Evolutionary conservation across 352 stramenopile genomes (phyloP).

Genomic region (Globisporangium recalcitrans): DNA sequence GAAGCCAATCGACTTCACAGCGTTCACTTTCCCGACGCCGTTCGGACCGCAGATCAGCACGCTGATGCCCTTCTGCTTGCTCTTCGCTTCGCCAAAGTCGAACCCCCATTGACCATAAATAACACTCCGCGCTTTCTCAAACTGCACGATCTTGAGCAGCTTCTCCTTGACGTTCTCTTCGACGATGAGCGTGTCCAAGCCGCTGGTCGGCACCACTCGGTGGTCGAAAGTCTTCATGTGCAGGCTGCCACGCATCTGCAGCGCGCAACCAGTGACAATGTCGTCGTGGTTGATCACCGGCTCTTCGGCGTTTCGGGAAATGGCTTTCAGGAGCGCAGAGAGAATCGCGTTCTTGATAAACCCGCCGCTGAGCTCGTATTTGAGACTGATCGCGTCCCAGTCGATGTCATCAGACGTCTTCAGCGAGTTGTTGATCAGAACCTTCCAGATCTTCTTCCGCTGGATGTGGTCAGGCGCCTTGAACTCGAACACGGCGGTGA

Average conservation of each 20-base stretch:
- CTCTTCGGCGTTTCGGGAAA: conserved; percentile 44
- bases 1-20: conserved; percentile 78
- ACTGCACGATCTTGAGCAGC: conserved; percentile 66
- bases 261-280: conserved; percentile 68
- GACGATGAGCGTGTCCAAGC: conserved; percentile 70
- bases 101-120: conserved; percentile 87
- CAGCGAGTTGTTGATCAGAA: conserved; percentile 50
- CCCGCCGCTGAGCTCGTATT: conserved; percentile 86
- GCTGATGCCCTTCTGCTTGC: conserved; percentile 81
- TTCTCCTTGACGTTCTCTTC: conserved; percentile 60
- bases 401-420: conserved; percentile 64
- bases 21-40: conserved; percentile 72
- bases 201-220: conserved; percentile 70
- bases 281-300: conserved; percentile 75
- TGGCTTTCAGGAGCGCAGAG: conserved; percentile 74
- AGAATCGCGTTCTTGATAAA: conserved; percentile 91
- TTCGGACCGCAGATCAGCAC: conserved; percentile 63
- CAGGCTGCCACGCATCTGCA: conserved; percentile 85
- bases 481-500: conserved; percentile 87
- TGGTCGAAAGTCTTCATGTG: conserved; percentile 90
- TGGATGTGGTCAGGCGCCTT: conserved; percentile 81
- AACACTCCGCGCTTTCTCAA: conserved; percentile 81
- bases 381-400: conserved; percentile 78
- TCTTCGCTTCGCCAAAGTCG: conserved; percentile 73
- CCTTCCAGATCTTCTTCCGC: conserved; percentile 80